Evolutionary conservation across 306 rosid genomes (phyloP), one percentile per base, ranked within the genome.

Genomic region (Cucurbita argyrosperma): DNA sequence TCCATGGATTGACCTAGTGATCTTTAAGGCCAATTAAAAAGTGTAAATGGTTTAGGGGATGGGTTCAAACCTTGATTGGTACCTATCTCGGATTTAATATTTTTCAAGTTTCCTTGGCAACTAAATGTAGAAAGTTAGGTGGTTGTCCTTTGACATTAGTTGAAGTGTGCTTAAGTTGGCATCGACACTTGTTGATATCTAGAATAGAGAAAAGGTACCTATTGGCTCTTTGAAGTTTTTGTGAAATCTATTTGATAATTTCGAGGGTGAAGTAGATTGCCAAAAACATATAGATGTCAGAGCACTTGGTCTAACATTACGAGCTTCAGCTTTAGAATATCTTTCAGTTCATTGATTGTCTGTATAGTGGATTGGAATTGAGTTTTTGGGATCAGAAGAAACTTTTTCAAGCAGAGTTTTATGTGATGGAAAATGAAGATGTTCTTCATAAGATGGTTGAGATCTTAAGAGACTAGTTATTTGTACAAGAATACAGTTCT

Each of bases 381-480:
- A 57, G 62, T 21, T 57, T 23, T 57, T 57, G 62, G 62, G 63
- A 30, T 58, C 38, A 10, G 61, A 56, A 56, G 38, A 57, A 57
- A 23, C 39, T 0, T 5, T 57, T 21, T 23, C 11, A 72, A 59
- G 96, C 91, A 11, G 86, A 87, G 80, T 55, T 19, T 37, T 81
- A 75, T 84, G 77, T 88, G 74, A 83, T 82, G 13, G 65, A 84
- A 66, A 84, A 78, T 66, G 79, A 78, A 40, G 80, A 8, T 26
- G 51, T 88, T 76, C 78, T 81, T 68, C 82, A 86, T 73, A 82
- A 87, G 84, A 72, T 85, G 75, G 83, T 86, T 46, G 74, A 56
- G 78, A 76, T 82, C 74, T 79, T 88, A 77, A 86, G 89, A 78
- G 84, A 83, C 46, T 81, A 49, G 14, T 50, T 87, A 59, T 86